Conservation (phyloP, 1,284 basidiomycete species). For the Rhizoctonia solani region DNA sequence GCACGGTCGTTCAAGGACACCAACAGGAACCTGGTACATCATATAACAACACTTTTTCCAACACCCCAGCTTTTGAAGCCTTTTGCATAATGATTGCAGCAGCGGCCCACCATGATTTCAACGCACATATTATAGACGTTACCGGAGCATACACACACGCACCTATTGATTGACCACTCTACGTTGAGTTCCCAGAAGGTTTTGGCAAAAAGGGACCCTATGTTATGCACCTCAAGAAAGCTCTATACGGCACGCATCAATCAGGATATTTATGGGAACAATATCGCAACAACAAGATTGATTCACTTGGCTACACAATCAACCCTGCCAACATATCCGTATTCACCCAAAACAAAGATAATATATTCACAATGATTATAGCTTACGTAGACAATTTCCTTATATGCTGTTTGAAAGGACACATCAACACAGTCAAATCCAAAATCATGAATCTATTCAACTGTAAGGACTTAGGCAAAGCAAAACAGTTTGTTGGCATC, state of each 20-base stretch:
- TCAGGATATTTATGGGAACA: neutral
- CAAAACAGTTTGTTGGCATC: conserved; percentile 36
- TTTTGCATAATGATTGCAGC: neutral
- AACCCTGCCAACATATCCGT: neutral
- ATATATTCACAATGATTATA: neutral
- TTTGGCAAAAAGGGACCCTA: neutral
- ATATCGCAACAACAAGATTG: neutral
- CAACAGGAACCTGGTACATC: neutral
- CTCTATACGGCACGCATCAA: neutral
- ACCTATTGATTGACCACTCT: neutral
- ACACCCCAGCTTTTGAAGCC: neutral
- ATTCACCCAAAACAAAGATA: neutral
- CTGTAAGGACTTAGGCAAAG: conserved; percentile 35
- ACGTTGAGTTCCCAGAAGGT: neutral
- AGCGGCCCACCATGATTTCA: neutral
- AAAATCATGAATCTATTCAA: conserved; percentile 8
- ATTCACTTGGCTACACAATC: conserved; percentile 3
- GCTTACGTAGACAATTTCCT: conserved; percentile 22
- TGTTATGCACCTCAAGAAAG: neutral
- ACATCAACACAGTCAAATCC: conserved; percentile 4
- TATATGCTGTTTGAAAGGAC: conserved; percentile 5
- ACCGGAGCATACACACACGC: conserved; percentile 20
- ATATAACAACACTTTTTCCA: conserved; percentile 1
- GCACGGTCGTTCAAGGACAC: neutral
- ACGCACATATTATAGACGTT: conserved; percentile 15